Conservation (phyloP, 345 rosid species). For the thale cress (Arabidopsis thaliana) region DNA sequence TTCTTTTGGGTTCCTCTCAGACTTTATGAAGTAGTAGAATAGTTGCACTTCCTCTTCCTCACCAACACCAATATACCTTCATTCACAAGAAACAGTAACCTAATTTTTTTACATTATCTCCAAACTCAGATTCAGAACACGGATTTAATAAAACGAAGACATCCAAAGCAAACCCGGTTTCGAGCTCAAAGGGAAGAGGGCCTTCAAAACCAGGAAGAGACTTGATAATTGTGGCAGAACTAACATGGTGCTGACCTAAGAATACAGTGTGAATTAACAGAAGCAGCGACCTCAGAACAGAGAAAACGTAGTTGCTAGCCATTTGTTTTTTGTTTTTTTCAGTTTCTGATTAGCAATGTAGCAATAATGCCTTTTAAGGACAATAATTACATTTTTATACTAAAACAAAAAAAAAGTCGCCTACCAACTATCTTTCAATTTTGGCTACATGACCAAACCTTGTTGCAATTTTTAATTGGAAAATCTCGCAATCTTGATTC, state of each 20-base stretch:
- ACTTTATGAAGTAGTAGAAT: slow-evolving; percentile 62
- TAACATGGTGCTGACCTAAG: too few species aligned
- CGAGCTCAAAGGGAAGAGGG: slow-evolving; percentile 32
- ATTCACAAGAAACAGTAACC: background rate
- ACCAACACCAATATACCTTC: slow-evolving; percentile 59
- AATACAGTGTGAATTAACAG: too few species aligned
- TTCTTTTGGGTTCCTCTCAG: slow-evolving; percentile 52
- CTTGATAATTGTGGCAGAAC: slow-evolving; percentile 15
- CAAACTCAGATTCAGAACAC: background rate
- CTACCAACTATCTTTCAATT: too few species aligned
- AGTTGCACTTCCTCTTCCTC: slow-evolving; percentile 51
- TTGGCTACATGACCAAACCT: too few species aligned
- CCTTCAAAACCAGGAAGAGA: slow-evolving; percentile 36
- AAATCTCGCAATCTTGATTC: too few species aligned
- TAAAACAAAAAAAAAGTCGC: too few species aligned
- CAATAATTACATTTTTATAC: too few species aligned
- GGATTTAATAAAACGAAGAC: background rate
- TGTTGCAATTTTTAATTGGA: too few species aligned
- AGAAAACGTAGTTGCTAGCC: too few species aligned
- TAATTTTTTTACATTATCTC: background rate
- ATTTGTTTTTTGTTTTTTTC: background rate
- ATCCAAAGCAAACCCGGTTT: slow-evolving; percentile 23
- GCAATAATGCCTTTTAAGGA: too few species aligned
- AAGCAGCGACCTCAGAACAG: too few species aligned
- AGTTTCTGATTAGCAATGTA: background rate